Percentiles rank a stretch among this genome's conserved stretches.
Conservation (phyloP, 306 rosid species). For the Erythrophleum fordii region DNA sequence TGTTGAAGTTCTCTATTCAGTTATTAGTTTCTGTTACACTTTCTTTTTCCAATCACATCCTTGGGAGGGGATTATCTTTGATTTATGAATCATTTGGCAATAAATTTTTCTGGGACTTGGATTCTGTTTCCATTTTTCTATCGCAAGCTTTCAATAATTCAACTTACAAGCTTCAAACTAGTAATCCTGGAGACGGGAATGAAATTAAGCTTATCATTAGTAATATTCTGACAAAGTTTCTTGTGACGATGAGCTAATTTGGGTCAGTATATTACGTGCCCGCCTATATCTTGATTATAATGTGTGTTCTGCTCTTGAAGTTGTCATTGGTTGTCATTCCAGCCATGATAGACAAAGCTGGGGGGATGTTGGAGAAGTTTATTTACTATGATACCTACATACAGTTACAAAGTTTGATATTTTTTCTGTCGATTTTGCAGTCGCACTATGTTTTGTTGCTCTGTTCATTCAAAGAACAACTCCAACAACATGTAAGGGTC, state of each 20-base stretch:
- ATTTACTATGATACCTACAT: background rate
- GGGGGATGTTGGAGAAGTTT: background rate
- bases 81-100: background rate
- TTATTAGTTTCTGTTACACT: background rate
- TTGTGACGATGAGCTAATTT: background rate
- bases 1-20: background rate
- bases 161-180: background rate
- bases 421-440: conserved; percentile 52
- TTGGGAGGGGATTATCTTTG: background rate
- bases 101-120: background rate
- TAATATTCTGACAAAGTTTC: conserved; percentile 1
- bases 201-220: background rate
- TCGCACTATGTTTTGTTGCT: conserved; percentile 94
- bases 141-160: background rate
- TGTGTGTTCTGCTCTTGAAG: background rate
- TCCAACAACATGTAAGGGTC: conserved; percentile 95
- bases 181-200: background rate
- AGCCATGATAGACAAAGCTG: background rate
- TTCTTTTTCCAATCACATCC: background rate
- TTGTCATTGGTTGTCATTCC: conserved; percentile 14
- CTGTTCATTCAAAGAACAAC: conserved; percentile 96
- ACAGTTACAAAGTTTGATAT: conserved; percentile 1
- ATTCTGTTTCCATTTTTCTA: conserved; percentile 9
- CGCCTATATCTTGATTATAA: background rate
- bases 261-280: background rate